These are phyloP conservation scores for Kandelia obovata DNA, from an alignment of 345 rosid species.

Conservation along the genomic window DNA sequence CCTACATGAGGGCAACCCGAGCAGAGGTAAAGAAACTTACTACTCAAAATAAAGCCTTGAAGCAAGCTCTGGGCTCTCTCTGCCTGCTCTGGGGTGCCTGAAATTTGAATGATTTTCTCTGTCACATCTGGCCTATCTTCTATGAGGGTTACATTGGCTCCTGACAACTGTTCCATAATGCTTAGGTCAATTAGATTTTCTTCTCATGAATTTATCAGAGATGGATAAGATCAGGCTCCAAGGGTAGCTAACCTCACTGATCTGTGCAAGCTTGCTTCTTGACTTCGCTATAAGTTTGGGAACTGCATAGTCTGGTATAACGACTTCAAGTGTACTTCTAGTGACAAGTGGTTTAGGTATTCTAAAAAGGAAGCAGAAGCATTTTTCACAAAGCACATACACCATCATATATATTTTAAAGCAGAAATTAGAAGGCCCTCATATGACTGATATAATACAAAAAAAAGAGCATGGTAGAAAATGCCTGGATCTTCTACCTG, in stretches of 20 bases:
- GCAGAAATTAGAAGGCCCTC: too few relatives aligned
- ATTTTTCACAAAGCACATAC: not conserved
- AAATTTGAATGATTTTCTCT: constrained; percentile 72
- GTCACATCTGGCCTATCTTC: constrained; percentile 68
- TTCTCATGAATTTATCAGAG: not conserved
- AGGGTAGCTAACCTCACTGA: constrained; percentile 69
- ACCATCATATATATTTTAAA: not conserved
- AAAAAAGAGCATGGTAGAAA: not conserved
- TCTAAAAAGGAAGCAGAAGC: constrained; percentile 29
- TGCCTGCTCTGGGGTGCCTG: constrained; percentile 94
- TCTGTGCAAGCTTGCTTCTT: constrained; percentile 81
- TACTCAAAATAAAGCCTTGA: constrained; percentile 95
- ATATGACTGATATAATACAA: not conserved
- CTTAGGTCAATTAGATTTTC: not conserved
- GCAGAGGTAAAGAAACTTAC: constrained; percentile 41
- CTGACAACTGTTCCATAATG: constrained; percentile 59
- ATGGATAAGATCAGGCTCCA: not conserved
- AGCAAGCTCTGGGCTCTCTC: constrained; percentile 97
- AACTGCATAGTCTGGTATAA: constrained; percentile 75
- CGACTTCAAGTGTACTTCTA: constrained; percentile 90
- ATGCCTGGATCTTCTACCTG: constrained; percentile 42
- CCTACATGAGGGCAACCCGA: not conserved
- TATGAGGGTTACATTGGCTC: constrained; percentile 77
- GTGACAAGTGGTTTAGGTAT: constrained; percentile 81
- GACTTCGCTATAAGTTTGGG: constrained; percentile 88